These are phyloP conservation scores for Aspergillus wentii DNA, from an alignment of 495 filamentous ascomycete species.

Conservation along the genomic window DNA sequence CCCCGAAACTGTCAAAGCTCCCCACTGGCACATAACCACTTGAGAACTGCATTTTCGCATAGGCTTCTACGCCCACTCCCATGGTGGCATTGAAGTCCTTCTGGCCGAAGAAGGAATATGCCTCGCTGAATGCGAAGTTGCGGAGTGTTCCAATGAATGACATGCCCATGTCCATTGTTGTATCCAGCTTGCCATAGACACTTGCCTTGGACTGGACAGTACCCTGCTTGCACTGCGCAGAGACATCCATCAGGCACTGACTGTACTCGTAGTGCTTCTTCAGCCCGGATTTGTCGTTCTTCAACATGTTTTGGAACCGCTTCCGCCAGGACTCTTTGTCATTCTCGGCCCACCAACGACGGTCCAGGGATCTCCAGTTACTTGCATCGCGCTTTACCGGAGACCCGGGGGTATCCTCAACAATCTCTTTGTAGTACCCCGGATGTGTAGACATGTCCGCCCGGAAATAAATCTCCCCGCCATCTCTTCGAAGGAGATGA, in stretches of 20 bases:
- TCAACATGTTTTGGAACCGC: no score
- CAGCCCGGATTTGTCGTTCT: no score
- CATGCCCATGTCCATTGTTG: constrained; percentile 3
- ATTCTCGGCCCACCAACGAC: no score
- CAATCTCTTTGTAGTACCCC: constrained; percentile 1
- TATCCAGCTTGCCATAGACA: constrained; percentile 1
- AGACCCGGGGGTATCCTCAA: no score
- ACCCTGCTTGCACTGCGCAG: neutral
- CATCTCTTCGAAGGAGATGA: constrained; percentile 1
- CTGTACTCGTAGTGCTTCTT: neutral
- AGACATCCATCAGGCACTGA: neutral
- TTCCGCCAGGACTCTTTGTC: no score
- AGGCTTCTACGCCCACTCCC: neutral
- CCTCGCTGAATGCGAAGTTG: constrained; percentile 1
- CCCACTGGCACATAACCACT: neutral
- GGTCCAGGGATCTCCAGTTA: neutral
- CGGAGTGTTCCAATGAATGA: constrained; percentile 1
- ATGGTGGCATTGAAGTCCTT: neutral
- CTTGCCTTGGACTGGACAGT: neutral
- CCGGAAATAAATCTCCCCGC: constrained; percentile 2
- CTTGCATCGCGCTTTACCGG: neutral
- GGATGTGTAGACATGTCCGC: constrained; percentile 3
- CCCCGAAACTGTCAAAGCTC: constrained; percentile 1
- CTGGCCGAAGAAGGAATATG: neutral
- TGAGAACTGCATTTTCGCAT: neutral